Conservation (phyloP, 768 basidiomycete species). For the Russula sp. region DNA sequence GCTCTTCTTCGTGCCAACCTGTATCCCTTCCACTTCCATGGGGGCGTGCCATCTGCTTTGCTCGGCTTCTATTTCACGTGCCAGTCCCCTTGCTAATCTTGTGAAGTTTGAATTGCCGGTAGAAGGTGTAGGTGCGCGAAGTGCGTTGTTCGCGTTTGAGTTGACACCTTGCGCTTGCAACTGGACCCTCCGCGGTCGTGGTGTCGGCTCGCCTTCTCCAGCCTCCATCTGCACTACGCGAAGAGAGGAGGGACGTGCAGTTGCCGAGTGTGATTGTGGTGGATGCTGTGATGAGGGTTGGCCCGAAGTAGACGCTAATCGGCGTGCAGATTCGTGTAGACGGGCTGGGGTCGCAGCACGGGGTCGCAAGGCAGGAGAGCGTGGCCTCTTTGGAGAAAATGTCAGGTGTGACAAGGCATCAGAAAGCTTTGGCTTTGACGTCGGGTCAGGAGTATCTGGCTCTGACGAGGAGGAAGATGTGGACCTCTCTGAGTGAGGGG, state of each 20-base stretch:
- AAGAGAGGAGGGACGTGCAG: conserved; percentile 4
- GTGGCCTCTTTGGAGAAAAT: conserved; percentile 73
- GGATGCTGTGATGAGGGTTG: not conserved
- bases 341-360: conserved; percentile 10
- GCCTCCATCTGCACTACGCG: conserved; percentile 5
- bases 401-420: conserved; percentile 65
- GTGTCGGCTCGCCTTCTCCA: conserved; percentile 19
- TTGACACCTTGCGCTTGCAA: conserved; percentile 23
- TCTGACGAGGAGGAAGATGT: conserved; percentile 45
- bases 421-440: conserved; percentile 55
- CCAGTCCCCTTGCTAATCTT: conserved; percentile 50
- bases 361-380: conserved; percentile 28
- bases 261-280: not conserved
- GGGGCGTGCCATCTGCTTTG: conserved; percentile 24
- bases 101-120: conserved; percentile 51
- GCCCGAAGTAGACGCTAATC: not conserved
- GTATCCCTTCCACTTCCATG: conserved; percentile 9
- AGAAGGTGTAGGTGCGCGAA: conserved; percentile 60
- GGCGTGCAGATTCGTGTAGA: not conserved
- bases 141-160: conserved; percentile 47
- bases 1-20: not conserved
- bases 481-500: conserved; percentile 41
- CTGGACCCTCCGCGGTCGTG: conserved; percentile 18
- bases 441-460: conserved; percentile 37
- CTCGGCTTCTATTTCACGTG: conserved; percentile 48